phyloP scores from a whole-genome alignment of 1,139 yeast species.

The Lipomyces yarrowii region DNA sequence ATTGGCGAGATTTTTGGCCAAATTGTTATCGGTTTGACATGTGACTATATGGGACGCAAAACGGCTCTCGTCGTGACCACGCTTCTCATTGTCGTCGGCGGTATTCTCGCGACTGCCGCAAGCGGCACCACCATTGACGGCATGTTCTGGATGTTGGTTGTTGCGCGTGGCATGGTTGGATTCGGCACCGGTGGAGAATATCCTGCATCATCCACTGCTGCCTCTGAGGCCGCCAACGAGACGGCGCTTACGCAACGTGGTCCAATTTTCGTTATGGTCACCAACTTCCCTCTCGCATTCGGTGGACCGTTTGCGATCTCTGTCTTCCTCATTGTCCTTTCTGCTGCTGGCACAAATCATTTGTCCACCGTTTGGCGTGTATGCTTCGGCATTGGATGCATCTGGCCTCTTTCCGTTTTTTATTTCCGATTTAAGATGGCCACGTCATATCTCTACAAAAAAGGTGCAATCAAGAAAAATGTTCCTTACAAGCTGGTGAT shows the following conservation, averaged over 20 bases:
- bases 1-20: constrained; percentile 65
- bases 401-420: constrained; percentile 74
- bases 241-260: constrained; percentile 65
- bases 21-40: constrained; percentile 50
- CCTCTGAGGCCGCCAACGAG: constrained; percentile 74
- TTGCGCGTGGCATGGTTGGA: constrained; percentile 54
- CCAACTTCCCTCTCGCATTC: constrained; percentile 70
- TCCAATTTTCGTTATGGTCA: constrained; percentile 62
- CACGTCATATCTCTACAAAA: constrained; percentile 60
- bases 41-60: constrained; percentile 28
- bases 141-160: constrained; percentile 75
- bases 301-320: constrained; percentile 79
- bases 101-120: constrained; percentile 59
- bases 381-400: constrained; percentile 70
- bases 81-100: constrained; percentile 55
- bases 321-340: constrained; percentile 66
- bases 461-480: constrained; percentile 52
- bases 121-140: constrained; percentile 56
- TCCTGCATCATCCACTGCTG: constrained; percentile 68
- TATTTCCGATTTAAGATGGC: constrained; percentile 72
- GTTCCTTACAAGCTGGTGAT: constrained; percentile 59
- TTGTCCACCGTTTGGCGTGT: constrained; percentile 69
- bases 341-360: constrained; percentile 55
- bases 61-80: constrained; percentile 61
- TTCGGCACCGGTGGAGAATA: constrained; percentile 80